phyloP scores from a whole-genome alignment of 495 filamentous ascomycete species.

The Penicillium parvum region DNA sequence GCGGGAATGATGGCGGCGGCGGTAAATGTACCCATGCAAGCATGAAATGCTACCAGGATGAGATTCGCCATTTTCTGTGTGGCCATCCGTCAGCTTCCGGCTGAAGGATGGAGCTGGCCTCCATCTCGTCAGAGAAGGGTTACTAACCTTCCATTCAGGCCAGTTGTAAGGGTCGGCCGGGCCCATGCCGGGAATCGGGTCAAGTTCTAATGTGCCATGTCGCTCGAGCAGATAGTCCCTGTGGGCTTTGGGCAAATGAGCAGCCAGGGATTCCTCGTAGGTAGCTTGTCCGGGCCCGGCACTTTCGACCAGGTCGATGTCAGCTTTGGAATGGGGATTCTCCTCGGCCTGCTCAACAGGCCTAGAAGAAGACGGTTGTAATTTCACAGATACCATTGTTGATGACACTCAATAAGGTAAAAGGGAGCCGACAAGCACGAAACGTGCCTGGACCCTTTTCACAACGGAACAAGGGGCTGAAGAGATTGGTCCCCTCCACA shows the following conservation, averaged over 20 bases:
- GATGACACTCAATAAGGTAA: not conserved
- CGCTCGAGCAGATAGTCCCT: conserved; percentile 49
- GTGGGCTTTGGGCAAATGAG: conserved; percentile 35
- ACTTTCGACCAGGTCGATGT: conserved; percentile 33
- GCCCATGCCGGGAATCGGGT: conserved; percentile 47
- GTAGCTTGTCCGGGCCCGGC: conserved; percentile 25
- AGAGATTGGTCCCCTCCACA: too few species aligned
- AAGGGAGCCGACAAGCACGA: not conserved
- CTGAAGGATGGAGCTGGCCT: too few species aligned
- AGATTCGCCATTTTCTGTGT: conserved; percentile 51
- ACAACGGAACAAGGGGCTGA: too few species aligned
- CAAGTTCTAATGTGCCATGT: conserved; percentile 52
- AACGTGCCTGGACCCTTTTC: not conserved
- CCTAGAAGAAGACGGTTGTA: conserved; percentile 19
- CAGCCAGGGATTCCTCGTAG: conserved; percentile 28
- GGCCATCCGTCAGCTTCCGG: conserved; percentile 10
- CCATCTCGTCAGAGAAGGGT: not conserved
- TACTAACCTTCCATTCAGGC: conserved; percentile 50
- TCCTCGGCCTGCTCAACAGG: conserved; percentile 12
- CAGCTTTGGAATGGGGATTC: conserved; percentile 19
- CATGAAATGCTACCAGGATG: conserved; percentile 51
- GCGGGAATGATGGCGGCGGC: conserved; percentile 51
- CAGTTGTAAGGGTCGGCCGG: conserved; percentile 55
- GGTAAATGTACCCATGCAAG: conserved; percentile 53
- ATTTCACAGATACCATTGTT: conserved; percentile 24